Evolutionary conservation across 495 filamentous ascomycete species (phyloP).

Genomic region (Amorphotheca resinae): DNA sequence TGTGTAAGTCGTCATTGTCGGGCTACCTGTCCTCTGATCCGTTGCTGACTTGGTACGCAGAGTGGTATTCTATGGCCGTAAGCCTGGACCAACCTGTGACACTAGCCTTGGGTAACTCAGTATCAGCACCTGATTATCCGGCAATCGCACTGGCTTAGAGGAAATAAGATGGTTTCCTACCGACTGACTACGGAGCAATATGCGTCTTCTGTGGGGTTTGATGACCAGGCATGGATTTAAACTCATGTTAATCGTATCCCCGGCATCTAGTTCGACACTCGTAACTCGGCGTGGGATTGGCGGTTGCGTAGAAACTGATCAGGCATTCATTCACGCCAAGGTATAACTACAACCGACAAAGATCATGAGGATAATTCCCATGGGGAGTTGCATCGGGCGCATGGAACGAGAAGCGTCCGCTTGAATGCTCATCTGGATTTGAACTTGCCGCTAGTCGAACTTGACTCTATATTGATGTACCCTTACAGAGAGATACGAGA

Average conservation of each 20-base stretch:
- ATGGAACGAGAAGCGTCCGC: not conserved
- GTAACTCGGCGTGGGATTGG: too few species aligned
- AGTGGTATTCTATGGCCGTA: not conserved
- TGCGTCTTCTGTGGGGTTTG: too few species aligned
- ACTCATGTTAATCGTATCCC: too few species aligned
- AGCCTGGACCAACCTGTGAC: not conserved
- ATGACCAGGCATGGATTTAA: too few species aligned
- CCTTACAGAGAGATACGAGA: too few species aligned
- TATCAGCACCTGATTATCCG: too few species aligned
- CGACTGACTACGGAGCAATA: too few species aligned
- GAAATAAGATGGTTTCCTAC: too few species aligned
- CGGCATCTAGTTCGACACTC: too few species aligned
- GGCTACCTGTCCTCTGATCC: not conserved
- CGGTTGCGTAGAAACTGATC: too few species aligned
- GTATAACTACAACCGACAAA: not conserved
- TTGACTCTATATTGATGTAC: not conserved
- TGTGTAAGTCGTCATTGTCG: constrained; percentile 4
- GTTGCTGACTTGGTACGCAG: not conserved
- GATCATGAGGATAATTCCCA: not conserved
- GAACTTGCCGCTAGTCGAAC: not conserved
- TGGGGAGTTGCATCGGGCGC: not conserved
- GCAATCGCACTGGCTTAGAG: too few species aligned
- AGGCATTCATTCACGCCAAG: too few species aligned
- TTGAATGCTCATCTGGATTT: not conserved
- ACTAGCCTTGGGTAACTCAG: not conserved